A percentile compares a stretch with the other conserved stretches of the same genome.
These are phyloP conservation scores for Phytophthora macrochlamydospora DNA, from an alignment of 352 stramenopile genomes.

Conservation along the genomic window DNA sequence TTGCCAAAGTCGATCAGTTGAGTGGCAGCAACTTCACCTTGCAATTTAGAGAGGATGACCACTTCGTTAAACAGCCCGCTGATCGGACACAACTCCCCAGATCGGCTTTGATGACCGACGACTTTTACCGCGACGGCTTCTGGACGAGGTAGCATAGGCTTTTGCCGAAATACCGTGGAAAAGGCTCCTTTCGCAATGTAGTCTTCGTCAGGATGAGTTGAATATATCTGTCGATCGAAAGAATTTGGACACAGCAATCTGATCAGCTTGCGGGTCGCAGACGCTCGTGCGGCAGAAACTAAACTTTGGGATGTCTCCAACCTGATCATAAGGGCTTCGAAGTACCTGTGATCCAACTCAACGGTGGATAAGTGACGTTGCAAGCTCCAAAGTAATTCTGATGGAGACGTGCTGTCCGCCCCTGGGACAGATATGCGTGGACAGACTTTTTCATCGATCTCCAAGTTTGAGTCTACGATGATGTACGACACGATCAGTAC, in stretches of 20 bases:
- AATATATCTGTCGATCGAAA: slow-evolving; percentile 48
- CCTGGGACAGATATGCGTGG: slow-evolving; percentile 39
- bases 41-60: slow-evolving; percentile 47
- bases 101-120: slow-evolving; percentile 46
- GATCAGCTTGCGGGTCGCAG: slow-evolving; percentile 40
- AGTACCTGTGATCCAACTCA: slow-evolving; percentile 21
- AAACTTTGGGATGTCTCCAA: slow-evolving; percentile 35
- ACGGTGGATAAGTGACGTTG: slow-evolving; percentile 41
- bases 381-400: slow-evolving; percentile 49
- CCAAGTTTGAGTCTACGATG: slow-evolving; percentile 38
- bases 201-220: slow-evolving; percentile 11
- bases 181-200: slow-evolving; percentile 64
- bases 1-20: slow-evolving; percentile 72
- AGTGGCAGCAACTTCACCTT: slow-evolving; percentile 49
- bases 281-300: slow-evolving; percentile 26
- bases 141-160: slow-evolving; percentile 16
- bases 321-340: slow-evolving; percentile 38
- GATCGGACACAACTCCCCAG: slow-evolving; percentile 48
- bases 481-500: slow-evolving; percentile 36
- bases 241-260: slow-evolving; percentile 44
- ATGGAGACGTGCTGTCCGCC: background rate
- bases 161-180: slow-evolving; percentile 47
- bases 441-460: slow-evolving; percentile 43
- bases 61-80: slow-evolving; percentile 62
- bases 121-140: slow-evolving; percentile 53